phyloP scores from a whole-genome alignment of 192 early-diverging fungal genomes.

The Coemansia sp. region DNA sequence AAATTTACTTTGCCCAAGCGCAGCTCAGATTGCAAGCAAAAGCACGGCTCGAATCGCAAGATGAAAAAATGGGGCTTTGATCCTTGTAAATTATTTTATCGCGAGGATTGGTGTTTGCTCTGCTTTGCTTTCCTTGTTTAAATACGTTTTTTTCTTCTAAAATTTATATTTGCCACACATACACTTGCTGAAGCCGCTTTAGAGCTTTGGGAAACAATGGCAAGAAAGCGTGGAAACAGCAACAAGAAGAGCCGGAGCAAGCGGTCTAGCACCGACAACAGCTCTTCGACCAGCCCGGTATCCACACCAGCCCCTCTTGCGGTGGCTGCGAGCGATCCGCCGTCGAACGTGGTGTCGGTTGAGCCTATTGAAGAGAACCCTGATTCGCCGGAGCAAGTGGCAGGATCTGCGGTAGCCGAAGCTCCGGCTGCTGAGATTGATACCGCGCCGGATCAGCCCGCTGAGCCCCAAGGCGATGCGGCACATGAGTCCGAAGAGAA shows the following conservation, averaged over 20 bases:
- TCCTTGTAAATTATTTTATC: too few relatives aligned
- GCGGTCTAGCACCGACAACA: conserved; percentile 20
- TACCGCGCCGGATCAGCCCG: not conserved
- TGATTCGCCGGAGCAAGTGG: conserved; percentile 1
- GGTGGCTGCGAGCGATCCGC: not conserved
- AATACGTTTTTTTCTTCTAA: not conserved
- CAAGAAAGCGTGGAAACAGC: conserved; percentile 31
- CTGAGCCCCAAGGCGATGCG: not conserved
- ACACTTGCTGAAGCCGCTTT: not conserved
- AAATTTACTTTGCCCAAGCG: not conserved
- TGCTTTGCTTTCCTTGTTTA: not conserved
- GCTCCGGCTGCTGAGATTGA: not conserved
- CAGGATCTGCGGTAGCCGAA: not conserved
- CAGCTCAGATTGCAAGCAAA: too few relatives aligned
- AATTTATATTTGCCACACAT: not conserved
- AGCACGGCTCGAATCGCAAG: too few relatives aligned
- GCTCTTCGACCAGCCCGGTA: conserved; percentile 16
- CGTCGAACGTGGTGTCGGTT: not conserved
- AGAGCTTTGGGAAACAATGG: conserved; percentile 11
- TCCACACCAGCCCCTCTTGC: conserved; percentile 1
- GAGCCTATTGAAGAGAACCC: conserved; percentile 5
- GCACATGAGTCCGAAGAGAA: not conserved
- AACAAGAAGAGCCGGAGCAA: conserved; percentile 25
- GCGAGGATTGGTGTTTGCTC: too few relatives aligned
- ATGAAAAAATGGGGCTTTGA: too few relatives aligned